Evolutionary conservation across 257 asterid genomes (phyloP), one percentile per base, ranked within the genome.

Genomic region (Mitragyna speciosa): DNA sequence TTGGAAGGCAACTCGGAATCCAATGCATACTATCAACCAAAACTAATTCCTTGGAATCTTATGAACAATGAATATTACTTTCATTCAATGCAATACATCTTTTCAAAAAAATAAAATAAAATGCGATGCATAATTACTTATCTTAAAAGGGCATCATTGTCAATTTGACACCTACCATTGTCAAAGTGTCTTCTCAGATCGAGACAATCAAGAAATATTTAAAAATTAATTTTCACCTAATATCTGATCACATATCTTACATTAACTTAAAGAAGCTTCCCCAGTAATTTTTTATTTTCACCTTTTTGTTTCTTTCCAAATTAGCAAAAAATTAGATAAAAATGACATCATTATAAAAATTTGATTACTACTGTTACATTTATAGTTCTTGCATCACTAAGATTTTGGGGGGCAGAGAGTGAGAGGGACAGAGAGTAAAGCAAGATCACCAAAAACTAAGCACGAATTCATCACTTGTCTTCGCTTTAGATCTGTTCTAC

Each of bases 211-310:
- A 78, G 54, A 65, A 75, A 74, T 72, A 78, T 65, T 82, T 61
- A 65, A 83, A 72, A 51, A 81, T 7, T 64, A 84, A 63, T 73
- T 82, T 79, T 84, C 87, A 90, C 92, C 90, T 84, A 91, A 86
- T 84, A 77, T 87, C 87, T 85, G 87, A 85, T 82, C 80, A 84
- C 73, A 82, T 63, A 85, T 86, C 91, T 86, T 80, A 74, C 45
- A 82, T 82, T 78, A 85, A 81, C 85, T 80, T 77, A 80, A 77
- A 79, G 89, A 91, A 91, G 90, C 89, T 89, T 86, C 90, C 82
- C 84, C 73, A 63, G 61, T 30, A 20, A 26, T 48, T 75, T 70
- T 58, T 82, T 80, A 84, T 80, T 81, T 33, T 28, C 7, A 31
- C 19, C 9, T 48, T 72, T 82, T 81, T 76, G 51, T 68, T 79